A percentile compares a stretch with the other conserved stretches of the same genome.
Conservation (phyloP, 257 asterid genomes). For the Catharanthus roseus region DNA sequence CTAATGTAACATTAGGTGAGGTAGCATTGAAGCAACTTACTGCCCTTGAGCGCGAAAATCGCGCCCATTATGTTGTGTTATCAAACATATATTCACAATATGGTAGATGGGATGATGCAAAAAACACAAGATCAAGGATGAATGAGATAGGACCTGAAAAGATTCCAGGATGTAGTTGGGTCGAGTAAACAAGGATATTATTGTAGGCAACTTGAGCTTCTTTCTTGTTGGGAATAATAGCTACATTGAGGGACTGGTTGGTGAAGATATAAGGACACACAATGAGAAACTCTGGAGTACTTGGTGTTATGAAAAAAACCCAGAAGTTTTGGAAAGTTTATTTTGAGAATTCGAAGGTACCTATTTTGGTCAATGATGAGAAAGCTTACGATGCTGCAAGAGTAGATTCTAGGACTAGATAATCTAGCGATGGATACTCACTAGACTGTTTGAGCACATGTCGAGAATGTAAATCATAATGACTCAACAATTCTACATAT, state of each 20-base stretch:
- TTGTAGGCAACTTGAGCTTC: constrained; percentile 1
- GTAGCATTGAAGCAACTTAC: constrained; percentile 22
- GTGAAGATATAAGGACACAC: background rate
- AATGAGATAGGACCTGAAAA: constrained; percentile 15
- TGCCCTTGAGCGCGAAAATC: constrained; percentile 22
- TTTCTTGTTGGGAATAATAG: background rate
- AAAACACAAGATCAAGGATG: constrained; percentile 24
- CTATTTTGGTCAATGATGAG: constrained; percentile 10
- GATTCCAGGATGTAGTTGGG: constrained; percentile 29
- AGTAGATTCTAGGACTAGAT: too few species aligned
- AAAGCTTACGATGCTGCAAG: constrained; percentile 9
- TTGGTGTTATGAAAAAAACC: background rate
- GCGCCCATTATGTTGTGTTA: constrained; percentile 27
- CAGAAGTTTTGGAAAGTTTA: background rate
- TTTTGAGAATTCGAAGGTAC: background rate
- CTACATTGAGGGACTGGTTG: background rate
- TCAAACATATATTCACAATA: constrained; percentile 28
- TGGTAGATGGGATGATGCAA: constrained; percentile 29
- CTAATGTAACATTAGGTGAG: constrained; percentile 27
- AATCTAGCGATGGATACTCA: too few species aligned
- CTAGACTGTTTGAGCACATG: too few species aligned
- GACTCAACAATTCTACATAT: too few species aligned
- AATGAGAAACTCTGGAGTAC: background rate
- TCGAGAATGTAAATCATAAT: too few species aligned
- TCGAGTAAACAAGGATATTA: constrained; percentile 8